Evolutionary conservation across 2,329 filamentous ascomycete species (phyloP).

Genomic region (Pezicula radicicola): DNA sequence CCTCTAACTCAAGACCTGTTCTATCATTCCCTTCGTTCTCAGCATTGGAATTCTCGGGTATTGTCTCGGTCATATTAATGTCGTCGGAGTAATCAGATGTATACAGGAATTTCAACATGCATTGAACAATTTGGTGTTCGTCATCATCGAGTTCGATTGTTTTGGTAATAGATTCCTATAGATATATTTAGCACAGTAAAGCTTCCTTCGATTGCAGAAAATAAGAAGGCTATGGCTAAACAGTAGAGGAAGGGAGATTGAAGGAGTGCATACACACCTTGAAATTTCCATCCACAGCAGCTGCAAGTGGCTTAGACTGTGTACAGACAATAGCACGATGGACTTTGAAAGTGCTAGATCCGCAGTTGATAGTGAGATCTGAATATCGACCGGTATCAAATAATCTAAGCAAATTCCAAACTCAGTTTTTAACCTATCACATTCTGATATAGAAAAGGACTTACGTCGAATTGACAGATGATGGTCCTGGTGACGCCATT

Average conservation of each 20-base stretch:
- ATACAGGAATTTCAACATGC: slow-evolving; percentile 78
- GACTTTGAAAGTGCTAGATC: slow-evolving; percentile 8
- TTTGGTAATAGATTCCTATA: slow-evolving; percentile 6
- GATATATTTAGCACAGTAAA: too few relatives aligned
- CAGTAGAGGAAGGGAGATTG: too few relatives aligned
- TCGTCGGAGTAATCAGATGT: slow-evolving; percentile 62
- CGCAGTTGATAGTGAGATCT: slow-evolving; percentile 16
- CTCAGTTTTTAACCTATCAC: too few relatives aligned
- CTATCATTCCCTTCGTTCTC: not conserved
- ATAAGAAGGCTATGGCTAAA: too few relatives aligned
- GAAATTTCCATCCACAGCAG: slow-evolving; percentile 11
- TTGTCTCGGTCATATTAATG: not conserved
- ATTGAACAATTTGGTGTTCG: slow-evolving; percentile 67
- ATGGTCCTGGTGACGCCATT: too few relatives aligned
- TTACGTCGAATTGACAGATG: too few relatives aligned
- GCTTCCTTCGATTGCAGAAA: too few relatives aligned
- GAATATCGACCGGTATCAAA: slow-evolving; percentile 12
- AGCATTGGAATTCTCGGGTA: not conserved
- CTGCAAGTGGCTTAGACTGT: slow-evolving; percentile 17
- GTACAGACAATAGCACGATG: slow-evolving; percentile 16
- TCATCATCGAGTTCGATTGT: slow-evolving; percentile 59
- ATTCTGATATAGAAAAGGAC: too few relatives aligned
- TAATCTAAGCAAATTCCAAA: not conserved
- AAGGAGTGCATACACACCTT: slow-evolving; percentile 3
- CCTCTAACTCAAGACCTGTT: too few relatives aligned